Evolutionary conservation across 2,329 filamentous ascomycete species (phyloP).

Genomic region (Colletotrichum spaethianum): DNA sequence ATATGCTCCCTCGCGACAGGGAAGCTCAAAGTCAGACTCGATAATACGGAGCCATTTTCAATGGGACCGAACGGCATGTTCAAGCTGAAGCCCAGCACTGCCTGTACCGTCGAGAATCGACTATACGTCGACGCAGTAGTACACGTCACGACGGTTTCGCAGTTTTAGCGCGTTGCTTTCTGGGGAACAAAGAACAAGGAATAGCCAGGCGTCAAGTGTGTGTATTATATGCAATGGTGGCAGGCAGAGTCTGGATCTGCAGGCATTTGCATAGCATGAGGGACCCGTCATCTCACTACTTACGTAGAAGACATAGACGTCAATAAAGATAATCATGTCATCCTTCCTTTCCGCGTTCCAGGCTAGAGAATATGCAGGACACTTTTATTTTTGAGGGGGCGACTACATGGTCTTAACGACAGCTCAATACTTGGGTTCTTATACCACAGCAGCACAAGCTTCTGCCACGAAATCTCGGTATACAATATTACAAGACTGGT

Average conservation of each 20-base stretch:
- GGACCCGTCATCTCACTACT: neutral
- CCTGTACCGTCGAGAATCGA: constrained; percentile 58
- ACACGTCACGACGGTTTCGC: constrained; percentile 55
- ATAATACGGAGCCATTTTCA: constrained; percentile 52
- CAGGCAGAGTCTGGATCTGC: neutral
- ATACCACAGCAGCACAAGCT: no score
- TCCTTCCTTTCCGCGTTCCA: neutral
- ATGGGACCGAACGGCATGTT: constrained; percentile 63
- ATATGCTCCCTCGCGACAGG: constrained; percentile 58
- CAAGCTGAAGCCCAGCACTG: constrained; percentile 55
- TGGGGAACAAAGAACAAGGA: neutral
- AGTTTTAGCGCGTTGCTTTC: neutral
- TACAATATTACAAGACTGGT: no score
- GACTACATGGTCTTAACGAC: no score
- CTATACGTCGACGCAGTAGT: constrained; percentile 61
- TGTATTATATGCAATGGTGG: neutral
- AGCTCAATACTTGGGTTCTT: no score
- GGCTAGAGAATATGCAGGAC: no score
- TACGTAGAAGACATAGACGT: neutral
- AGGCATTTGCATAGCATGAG: neutral
- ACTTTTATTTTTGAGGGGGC: no score
- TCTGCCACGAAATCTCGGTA: neutral
- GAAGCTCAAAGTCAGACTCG: constrained; percentile 57
- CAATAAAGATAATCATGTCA: neutral
- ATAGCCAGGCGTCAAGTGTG: neutral